Conservation (phyloP, 1,284 basidiomycete species). For the Boletus sp. region DNA sequence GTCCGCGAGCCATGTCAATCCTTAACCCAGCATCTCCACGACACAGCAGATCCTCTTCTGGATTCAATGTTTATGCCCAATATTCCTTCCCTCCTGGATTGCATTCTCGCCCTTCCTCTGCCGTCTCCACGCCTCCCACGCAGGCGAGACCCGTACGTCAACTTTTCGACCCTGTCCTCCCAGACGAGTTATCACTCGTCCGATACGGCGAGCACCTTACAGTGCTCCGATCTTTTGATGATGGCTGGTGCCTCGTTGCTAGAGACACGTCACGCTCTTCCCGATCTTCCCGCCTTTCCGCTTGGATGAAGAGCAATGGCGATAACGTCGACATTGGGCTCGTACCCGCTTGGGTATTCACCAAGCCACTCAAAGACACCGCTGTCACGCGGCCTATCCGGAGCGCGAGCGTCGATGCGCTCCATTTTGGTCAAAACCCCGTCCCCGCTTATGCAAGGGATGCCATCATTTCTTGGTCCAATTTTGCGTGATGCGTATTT, state of each 20-base stretch:
- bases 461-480: slow-evolving; percentile 66
- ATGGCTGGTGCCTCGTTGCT: slow-evolving; percentile 76
- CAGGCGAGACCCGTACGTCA: slow-evolving; percentile 58
- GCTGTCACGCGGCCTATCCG: slow-evolving; percentile 63
- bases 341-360: slow-evolving; percentile 74
- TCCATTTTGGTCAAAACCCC: slow-evolving; percentile 19
- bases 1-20: slow-evolving; percentile 7
- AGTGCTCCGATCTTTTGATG: slow-evolving; percentile 63
- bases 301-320: slow-evolving; percentile 1
- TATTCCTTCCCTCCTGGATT: slow-evolving; percentile 7
- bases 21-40: slow-evolving; percentile 18
- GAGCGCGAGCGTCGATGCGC: slow-evolving; percentile 47
- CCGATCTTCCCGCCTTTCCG: slow-evolving; percentile 15
- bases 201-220: slow-evolving; percentile 55
- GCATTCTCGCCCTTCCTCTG: slow-evolving; percentile 27
- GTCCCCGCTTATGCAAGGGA: slow-evolving; percentile 35
- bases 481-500: slow-evolving; percentile 40
- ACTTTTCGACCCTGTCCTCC: slow-evolving; percentile 62
- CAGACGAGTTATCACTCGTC: slow-evolving; percentile 62
- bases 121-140: slow-evolving; percentile 33
- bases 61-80: slow-evolving; percentile 20
- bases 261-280: slow-evolving; percentile 47
- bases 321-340: slow-evolving; percentile 49
- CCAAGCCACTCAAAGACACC: slow-evolving; percentile 58
- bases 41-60: slow-evolving; percentile 24